Conservation (phyloP, 768 basidiomycete species). For the Tylopilus rubrobrunneus region DNA sequence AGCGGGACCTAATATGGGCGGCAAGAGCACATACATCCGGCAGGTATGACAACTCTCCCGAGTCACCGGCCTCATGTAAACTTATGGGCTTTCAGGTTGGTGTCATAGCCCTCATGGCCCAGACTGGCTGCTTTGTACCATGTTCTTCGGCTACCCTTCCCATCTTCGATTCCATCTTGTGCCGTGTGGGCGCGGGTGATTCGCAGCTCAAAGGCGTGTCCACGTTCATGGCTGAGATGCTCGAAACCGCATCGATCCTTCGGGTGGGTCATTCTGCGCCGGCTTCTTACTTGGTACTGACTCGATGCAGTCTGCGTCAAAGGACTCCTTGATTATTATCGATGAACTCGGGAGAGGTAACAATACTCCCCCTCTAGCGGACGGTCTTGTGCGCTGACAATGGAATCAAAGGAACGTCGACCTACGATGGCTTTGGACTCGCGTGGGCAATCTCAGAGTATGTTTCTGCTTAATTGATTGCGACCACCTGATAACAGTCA, state of each 20-base stretch:
- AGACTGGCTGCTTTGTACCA: conserved; percentile 93
- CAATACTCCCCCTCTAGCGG: neutral
- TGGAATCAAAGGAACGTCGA: conserved; percentile 70
- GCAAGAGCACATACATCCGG: conserved; percentile 96
- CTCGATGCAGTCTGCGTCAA: conserved; percentile 70
- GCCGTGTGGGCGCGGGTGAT: conserved; percentile 95
- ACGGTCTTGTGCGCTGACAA: conserved; percentile 1
- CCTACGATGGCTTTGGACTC: conserved; percentile 95
- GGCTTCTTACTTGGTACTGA: neutral
- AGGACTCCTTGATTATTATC: conserved; percentile 92
- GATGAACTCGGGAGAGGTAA: conserved; percentile 91
- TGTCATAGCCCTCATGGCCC: conserved; percentile 95
- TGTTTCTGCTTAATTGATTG: conserved; percentile 14
- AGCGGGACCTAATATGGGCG: conserved; percentile 99
- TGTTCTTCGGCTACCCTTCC: conserved; percentile 83
- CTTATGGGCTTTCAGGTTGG: conserved; percentile 56
- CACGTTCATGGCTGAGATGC: conserved; percentile 99
- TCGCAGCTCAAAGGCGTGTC: conserved; percentile 97
- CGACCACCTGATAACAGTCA: neutral
- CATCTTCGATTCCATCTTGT: conserved; percentile 93
- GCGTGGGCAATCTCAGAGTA: conserved; percentile 99
- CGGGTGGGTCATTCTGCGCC: conserved; percentile 46
- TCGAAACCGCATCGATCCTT: conserved; percentile 95
- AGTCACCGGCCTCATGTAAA: neutral
- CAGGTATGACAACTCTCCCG: conserved; percentile 45